These are phyloP conservation scores for Ustilago shanxiensis DNA, from an alignment of 1,284 basidiomycete genomes.

Conservation along the genomic window DNA sequence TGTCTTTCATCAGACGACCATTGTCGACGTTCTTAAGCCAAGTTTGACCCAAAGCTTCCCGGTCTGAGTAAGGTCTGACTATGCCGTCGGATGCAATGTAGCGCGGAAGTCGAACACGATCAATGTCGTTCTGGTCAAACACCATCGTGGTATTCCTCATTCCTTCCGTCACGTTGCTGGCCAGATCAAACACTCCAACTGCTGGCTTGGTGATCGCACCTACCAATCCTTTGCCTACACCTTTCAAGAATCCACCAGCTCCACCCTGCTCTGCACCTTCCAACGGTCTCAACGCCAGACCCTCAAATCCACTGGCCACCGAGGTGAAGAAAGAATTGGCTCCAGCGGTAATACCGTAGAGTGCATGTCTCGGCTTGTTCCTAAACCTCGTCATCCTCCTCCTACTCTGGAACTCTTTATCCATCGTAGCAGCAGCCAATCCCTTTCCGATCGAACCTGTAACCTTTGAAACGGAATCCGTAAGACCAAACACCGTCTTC, in stretches of 20 bases:
- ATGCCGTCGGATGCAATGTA: conserved; percentile 76
- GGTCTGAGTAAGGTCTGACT: conserved; percentile 77
- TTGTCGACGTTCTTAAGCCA: conserved; percentile 94
- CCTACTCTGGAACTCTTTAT: conserved; percentile 92
- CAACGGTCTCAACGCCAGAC: conserved; percentile 93
- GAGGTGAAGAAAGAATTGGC: conserved; percentile 94
- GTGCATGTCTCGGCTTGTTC: conserved; percentile 94
- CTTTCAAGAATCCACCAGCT: conserved; percentile 96
- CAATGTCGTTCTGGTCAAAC: conserved; percentile 91
- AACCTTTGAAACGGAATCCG: conserved; percentile 95
- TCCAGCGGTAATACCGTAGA: conserved; percentile 92
- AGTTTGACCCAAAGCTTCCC: conserved; percentile 93
- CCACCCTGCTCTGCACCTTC: conserved; percentile 96
- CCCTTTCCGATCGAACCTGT: conserved; percentile 98
- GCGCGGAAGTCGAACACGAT: conserved; percentile 89
- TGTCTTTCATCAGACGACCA: conserved; percentile 84
- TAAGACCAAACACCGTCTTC: conserved; percentile 97
- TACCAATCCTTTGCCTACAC: conserved; percentile 94
- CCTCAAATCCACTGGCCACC: conserved; percentile 94
- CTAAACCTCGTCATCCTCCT: conserved; percentile 88
- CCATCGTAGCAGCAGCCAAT: conserved; percentile 94
- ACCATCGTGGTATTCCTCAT: conserved; percentile 95
- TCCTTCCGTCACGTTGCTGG: conserved; percentile 96
- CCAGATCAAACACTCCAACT: conserved; percentile 95
- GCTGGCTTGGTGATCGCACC: conserved; percentile 96